Evolutionary conservation across 768 basidiomycete species (phyloP).

Genomic region (Austroboletus festivus): DNA sequence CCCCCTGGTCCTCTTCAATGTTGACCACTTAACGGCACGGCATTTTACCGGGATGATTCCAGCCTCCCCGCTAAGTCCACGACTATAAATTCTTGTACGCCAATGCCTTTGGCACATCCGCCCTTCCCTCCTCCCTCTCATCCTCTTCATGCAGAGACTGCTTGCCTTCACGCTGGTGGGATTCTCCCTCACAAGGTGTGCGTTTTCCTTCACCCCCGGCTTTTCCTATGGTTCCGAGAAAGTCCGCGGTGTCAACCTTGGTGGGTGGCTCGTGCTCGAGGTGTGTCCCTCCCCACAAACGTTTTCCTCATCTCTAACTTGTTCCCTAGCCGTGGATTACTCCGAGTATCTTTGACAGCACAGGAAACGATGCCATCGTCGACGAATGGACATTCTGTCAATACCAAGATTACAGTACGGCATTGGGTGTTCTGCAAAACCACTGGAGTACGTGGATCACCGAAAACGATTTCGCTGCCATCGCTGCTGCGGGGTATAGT

Average conservation of each 20-base stretch:
- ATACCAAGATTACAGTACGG: constrained; percentile 50
- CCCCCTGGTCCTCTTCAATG: background rate
- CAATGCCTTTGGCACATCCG: background rate
- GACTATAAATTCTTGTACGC: constrained; percentile 27
- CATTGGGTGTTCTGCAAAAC: constrained; percentile 47
- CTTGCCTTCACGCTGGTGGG: constrained; percentile 22
- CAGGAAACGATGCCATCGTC: constrained; percentile 48
- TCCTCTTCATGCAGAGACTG: constrained; percentile 24
- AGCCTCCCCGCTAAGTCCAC: background rate
- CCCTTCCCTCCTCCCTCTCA: constrained; percentile 52
- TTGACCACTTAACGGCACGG: constrained; percentile 5
- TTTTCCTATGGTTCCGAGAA: constrained; percentile 74
- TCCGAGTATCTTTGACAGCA: constrained; percentile 66
- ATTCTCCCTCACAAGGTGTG: constrained; percentile 27
- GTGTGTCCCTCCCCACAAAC: constrained; percentile 25
- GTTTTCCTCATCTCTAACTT: constrained; percentile 32
- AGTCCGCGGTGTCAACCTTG: constrained; percentile 82
- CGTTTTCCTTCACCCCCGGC: constrained; percentile 42
- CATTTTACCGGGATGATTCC: background rate
- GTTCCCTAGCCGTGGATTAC: constrained; percentile 72
- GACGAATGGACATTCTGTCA: constrained; percentile 81
- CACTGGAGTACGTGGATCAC: constrained; percentile 89
- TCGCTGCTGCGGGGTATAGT: constrained; percentile 69
- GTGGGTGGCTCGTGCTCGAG: constrained; percentile 60
- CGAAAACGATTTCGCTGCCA: constrained; percentile 71